phyloP scores from a whole-genome alignment of 192 early-diverging fungal genomes.

The Coemansia sp. region DNA sequence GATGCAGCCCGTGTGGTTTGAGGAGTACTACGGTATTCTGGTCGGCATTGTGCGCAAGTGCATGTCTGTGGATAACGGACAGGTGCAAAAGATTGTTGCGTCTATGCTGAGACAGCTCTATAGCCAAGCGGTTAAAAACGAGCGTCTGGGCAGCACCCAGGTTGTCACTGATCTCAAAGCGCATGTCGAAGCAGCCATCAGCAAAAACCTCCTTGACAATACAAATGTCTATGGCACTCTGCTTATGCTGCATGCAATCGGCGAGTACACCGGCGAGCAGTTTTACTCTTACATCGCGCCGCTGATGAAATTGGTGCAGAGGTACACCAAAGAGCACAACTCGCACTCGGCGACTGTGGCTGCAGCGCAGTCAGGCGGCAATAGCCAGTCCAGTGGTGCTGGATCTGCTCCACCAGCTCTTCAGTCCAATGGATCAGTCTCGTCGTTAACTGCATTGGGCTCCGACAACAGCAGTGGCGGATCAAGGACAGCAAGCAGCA shows the following conservation, averaged over 20 bases:
- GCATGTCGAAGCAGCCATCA: slow-evolving; percentile 64
- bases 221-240: slow-evolving; percentile 68
- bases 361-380: slow-evolving; percentile 10
- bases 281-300: slow-evolving; percentile 71
- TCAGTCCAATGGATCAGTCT: slow-evolving; percentile 22
- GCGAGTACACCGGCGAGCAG: slow-evolving; percentile 63
- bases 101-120: slow-evolving; percentile 75
- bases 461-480: slow-evolving; percentile 3
- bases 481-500: slow-evolving; percentile 12
- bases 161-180: slow-evolving; percentile 57
- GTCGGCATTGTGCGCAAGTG: slow-evolving; percentile 46
- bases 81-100: slow-evolving; percentile 69
- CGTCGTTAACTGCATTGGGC: slow-evolving; percentile 11
- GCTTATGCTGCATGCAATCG: slow-evolving; percentile 65
- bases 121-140: slow-evolving; percentile 54
- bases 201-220: slow-evolving; percentile 65
- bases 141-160: slow-evolving; percentile 25
- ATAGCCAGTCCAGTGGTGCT: not conserved
- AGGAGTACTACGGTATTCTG: slow-evolving; percentile 47
- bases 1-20: slow-evolving; percentile 55
- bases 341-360: slow-evolving; percentile 35
- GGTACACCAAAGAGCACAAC: slow-evolving; percentile 82
- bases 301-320: slow-evolving; percentile 81
- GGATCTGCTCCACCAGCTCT: slow-evolving; percentile 12
- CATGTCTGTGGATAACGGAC: slow-evolving; percentile 71